A percentile compares a stretch with the other conserved stretches of the same genome.
These are phyloP conservation scores for Hypoxylon sp. DNA, from an alignment of 2,329 filamentous ascomycete species.

Conservation along the genomic window DNA sequence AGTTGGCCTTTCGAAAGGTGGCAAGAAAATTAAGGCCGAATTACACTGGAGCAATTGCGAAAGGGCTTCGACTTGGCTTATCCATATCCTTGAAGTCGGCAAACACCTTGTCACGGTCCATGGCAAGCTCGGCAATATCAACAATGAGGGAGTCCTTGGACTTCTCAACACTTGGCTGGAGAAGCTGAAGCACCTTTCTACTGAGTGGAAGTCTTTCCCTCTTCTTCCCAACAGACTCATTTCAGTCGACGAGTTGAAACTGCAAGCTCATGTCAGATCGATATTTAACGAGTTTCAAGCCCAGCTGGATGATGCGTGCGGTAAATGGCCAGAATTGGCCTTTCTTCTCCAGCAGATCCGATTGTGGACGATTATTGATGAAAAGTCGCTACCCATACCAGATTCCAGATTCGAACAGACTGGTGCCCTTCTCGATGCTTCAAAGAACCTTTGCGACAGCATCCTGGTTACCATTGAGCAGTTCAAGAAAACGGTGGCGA, in stretches of 20 bases:
- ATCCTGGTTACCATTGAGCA: constrained; percentile 85
- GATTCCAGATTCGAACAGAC: constrained; percentile 25
- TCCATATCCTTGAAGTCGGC: constrained; percentile 73
- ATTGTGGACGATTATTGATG: constrained; percentile 67
- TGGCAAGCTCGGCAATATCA: constrained; percentile 68
- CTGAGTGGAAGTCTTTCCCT: constrained; percentile 57
- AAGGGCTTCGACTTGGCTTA: constrained; percentile 68
- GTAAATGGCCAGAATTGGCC: constrained; percentile 66
- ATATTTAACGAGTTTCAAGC: constrained; percentile 54
- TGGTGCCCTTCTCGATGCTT: constrained; percentile 64
- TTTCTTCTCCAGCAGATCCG: constrained; percentile 75
- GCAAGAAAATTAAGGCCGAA: constrained; percentile 38
- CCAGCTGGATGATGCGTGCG: constrained; percentile 58
- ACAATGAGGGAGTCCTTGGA: constrained; percentile 59
- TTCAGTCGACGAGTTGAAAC: constrained; percentile 52
- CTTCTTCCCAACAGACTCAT: constrained; percentile 64
- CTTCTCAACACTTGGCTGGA: constrained; percentile 64
- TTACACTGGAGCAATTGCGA: constrained; percentile 43
- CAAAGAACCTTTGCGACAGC: constrained; percentile 76
- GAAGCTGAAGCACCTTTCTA: constrained; percentile 59
- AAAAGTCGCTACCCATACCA: constrained; percentile 42
- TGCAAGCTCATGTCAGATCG: constrained; percentile 52
- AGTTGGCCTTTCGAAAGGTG: constrained; percentile 48
- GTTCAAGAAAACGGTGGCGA: constrained; percentile 66
- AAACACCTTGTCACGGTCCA: constrained; percentile 74